Evolutionary conservation across 148 eudicot genomes (phyloP).

Genomic region (Rhododendron ferrugineum): DNA sequence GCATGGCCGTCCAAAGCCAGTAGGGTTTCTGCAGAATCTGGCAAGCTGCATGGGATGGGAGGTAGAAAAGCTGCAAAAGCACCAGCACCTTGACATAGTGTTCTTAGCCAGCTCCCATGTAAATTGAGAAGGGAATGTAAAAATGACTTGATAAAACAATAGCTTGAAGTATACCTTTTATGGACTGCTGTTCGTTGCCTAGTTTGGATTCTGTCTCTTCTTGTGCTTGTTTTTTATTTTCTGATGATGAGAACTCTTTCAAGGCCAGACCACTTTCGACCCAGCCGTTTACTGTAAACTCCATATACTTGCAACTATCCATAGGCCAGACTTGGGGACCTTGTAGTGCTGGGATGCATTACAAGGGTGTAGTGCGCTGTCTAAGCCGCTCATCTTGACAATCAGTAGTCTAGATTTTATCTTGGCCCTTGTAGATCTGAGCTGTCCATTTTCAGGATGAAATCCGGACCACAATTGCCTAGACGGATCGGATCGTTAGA

Average conservation of each 20-base stretch:
- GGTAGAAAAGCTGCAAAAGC: neutral
- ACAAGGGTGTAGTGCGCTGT: too few species aligned
- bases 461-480: too few species aligned
- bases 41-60: neutral
- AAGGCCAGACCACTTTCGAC: neutral
- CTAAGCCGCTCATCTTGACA: neutral
- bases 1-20: constrained; percentile 19
- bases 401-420: neutral
- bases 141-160: neutral
- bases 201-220: neutral
- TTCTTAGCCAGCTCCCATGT: neutral
- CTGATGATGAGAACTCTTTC: neutral
- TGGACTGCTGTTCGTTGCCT: neutral
- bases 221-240: neutral
- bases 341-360: neutral
- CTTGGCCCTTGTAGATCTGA: neutral
- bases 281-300: neutral
- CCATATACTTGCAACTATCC: neutral
- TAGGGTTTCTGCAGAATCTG: neutral
- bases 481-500: too few species aligned
- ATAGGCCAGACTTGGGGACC: neutral
- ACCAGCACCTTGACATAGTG: neutral
- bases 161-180: neutral
- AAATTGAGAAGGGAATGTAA: neutral
- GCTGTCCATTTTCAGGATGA: neutral